Evolutionary conservation across 208 protist genomes (phyloP), one percentile per base, ranked within the genome.

Genomic region (Lotmaria passim): DNA sequence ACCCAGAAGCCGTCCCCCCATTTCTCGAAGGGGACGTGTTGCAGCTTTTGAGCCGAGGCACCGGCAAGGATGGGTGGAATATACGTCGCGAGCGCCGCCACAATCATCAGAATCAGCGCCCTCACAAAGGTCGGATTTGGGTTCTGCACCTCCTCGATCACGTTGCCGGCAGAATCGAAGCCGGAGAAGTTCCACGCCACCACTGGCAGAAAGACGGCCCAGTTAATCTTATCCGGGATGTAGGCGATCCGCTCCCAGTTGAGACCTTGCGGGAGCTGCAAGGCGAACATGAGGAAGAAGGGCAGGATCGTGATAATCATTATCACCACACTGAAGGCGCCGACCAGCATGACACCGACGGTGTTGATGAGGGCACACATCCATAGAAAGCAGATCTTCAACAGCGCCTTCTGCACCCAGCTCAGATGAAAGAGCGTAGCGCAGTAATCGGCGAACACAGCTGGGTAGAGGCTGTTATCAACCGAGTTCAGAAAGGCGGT

Each of bases 171-270:
- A 15, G 84, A 90, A 64, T 96, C 91, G 76, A 96, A 96, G 57
- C 91, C 91, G 26, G 89, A 94, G 73, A 96, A 96, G 83, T 96
- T 96, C 89, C 91, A 96, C 41, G 87, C 83, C 21, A 94, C 82
- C 21, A 96, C 89, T 3, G 91, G 91, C 24, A 96, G 78, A 67
- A 96, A 96, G 17, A 92, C 73, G 26, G 83, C 66, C 89, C 91
- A 96, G 81, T 96, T 85, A 61, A 96, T 81, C 33, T 68, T 61
- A 1, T 86, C 75, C 10, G 91, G 91, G 6, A 93, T 61, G 59
- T 87, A 91, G 23, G 63, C 53, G 34, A 93, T 91, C 39, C 91
- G 80, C 39, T 90, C 75, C 79, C 85, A 91, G 59, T 93, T 78
- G 65, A 93, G 80, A 19, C 88, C 87, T 60, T 93, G 68, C 51